phyloP scores from a whole-genome alignment of 2,329 filamentous ascomycete species.

The Cercospora sp. region DNA sequence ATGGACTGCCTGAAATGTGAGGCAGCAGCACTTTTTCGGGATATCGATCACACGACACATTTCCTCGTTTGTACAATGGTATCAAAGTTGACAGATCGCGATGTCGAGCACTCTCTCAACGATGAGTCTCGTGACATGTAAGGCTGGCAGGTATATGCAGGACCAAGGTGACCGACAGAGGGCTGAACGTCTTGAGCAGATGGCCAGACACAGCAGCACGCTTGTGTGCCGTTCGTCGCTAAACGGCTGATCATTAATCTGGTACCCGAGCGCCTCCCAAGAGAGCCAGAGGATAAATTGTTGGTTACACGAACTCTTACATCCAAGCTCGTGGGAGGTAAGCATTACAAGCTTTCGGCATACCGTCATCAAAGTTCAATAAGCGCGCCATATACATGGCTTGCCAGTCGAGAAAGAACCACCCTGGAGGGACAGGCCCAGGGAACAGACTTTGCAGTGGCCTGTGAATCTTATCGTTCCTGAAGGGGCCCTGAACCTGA shows the following conservation, averaged over 20 bases:
- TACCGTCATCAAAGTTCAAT: neutral
- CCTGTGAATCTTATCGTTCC: neutral
- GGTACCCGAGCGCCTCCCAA: neutral
- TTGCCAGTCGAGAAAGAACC: neutral
- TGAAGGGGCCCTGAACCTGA: neutral
- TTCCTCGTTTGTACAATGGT: neutral
- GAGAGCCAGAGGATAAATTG: neutral
- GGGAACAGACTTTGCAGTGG: neutral
- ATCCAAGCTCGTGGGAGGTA: neutral
- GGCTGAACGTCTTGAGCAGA: neutral
- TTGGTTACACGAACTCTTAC: neutral
- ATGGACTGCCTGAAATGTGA: neutral
- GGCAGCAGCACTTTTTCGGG: neutral
- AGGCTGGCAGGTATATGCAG: neutral
- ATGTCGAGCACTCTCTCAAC: neutral
- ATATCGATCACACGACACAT: neutral
- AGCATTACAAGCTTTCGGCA: constrained; percentile 7
- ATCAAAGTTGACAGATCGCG: neutral
- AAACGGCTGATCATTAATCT: neutral
- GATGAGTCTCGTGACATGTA: neutral
- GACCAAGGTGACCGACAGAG: neutral
- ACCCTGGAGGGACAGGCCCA: neutral
- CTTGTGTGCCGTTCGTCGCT: neutral
- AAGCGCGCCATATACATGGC: constrained; percentile 11
- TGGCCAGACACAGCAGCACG: neutral